phyloP scores from a whole-genome alignment of 805 yeast genomes.

The Cephaloascus fragrans region DNA sequence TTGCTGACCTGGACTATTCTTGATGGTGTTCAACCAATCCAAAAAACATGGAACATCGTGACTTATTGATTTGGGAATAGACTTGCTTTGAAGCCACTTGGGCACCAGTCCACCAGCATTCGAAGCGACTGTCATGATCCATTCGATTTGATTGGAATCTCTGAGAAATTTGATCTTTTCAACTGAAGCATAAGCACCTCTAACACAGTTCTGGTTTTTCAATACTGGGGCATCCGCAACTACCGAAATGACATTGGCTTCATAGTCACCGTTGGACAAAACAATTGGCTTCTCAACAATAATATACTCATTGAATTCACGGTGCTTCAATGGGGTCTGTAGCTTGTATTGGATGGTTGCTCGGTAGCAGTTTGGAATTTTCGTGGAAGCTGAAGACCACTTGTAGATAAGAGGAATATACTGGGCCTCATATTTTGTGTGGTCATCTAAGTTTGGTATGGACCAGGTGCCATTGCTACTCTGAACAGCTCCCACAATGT shows the following conservation, averaged over 20 bases:
- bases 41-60: conserved; percentile 27
- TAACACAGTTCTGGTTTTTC: conserved; percentile 1
- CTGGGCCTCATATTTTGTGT: conserved; percentile 23
- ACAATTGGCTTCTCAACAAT: conserved; percentile 11
- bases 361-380: conserved; percentile 14
- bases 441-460: no score
- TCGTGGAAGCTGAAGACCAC: conserved; percentile 12
- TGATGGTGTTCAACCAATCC: conserved; percentile 6
- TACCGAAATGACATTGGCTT: conserved; percentile 21
- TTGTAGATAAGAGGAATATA: conserved; percentile 19
- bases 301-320: conserved; percentile 24
- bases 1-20: no score
- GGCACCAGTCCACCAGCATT: conserved; percentile 28
- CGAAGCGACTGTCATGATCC: conserved; percentile 28
- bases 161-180: conserved; percentile 14
- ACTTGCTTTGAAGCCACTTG: conserved; percentile 19
- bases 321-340: conserved; percentile 17
- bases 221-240: conserved; percentile 15
- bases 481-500: neutral
- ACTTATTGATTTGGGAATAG: conserved; percentile 23
- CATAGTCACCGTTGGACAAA: conserved; percentile 8
- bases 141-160: conserved; percentile 12
- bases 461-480: no score
- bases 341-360: conserved; percentile 20
- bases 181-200: conserved; percentile 16